phyloP scores from a whole-genome alignment of 2,329 filamentous ascomycete species.

The Ilyonectria destructans region DNA sequence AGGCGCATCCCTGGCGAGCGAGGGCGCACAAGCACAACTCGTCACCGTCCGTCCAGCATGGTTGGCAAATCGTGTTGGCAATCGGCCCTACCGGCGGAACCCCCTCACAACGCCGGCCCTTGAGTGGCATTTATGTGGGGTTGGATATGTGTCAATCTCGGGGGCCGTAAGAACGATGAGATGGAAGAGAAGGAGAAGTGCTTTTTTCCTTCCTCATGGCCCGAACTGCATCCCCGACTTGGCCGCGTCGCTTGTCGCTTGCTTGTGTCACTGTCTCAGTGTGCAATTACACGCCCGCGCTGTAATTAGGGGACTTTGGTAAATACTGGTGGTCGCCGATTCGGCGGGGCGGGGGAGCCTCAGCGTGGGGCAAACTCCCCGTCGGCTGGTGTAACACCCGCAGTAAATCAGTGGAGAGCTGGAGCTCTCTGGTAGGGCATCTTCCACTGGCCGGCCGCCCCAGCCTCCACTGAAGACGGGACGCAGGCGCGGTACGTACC shows the following conservation, averaged over 20 bases:
- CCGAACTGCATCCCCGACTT: neutral
- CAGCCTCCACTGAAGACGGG: neutral
- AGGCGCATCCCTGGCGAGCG: neutral
- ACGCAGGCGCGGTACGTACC: neutral
- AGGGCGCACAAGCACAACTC: neutral
- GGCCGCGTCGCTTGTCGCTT: neutral
- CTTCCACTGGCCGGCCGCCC: neutral
- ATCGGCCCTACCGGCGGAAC: slow-evolving; percentile 29
- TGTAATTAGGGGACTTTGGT: neutral
- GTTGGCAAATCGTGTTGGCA: slow-evolving; percentile 20
- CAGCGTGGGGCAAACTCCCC: slow-evolving; percentile 2
- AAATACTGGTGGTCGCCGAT: neutral
- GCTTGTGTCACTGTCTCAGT: neutral
- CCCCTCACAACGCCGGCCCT: slow-evolving; percentile 17
- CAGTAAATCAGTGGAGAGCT: neutral
- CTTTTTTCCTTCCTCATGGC: neutral
- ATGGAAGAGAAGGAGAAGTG: slow-evolving; percentile 7
- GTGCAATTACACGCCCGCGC: neutral
- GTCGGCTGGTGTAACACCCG: neutral
- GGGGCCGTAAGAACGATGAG: neutral
- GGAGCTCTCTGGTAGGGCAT: neutral
- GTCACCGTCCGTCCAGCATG: slow-evolving; percentile 10
- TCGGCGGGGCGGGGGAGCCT: neutral
- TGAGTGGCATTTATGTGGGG: slow-evolving; percentile 25
- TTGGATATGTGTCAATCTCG: slow-evolving; percentile 13